phyloP scores from a whole-genome alignment of 1,284 basidiomycete genomes.

The Rhodotorula sp. region DNA sequence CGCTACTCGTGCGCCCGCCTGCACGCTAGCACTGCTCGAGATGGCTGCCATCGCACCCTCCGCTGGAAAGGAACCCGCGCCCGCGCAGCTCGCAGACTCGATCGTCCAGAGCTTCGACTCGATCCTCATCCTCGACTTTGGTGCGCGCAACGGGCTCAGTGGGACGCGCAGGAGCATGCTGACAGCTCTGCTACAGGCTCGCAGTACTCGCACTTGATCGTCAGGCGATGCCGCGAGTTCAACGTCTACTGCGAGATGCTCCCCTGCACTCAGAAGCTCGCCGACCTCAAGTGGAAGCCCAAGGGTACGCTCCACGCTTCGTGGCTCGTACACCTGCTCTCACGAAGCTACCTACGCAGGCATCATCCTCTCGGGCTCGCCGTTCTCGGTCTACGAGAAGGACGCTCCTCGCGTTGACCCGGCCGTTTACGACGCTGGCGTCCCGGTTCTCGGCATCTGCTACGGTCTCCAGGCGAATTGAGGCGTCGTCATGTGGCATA shows the following conservation, averaged over 20 bases:
- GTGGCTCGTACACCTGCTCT: background rate
- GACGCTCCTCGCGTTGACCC: constrained; percentile 94
- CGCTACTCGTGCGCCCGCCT: background rate
- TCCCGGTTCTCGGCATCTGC: constrained; percentile 95
- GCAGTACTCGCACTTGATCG: constrained; percentile 97
- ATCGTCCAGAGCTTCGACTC: constrained; percentile 48
- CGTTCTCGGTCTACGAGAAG: constrained; percentile 94
- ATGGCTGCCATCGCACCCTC: constrained; percentile 6
- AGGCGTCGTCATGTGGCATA: background rate
- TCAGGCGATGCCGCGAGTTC: constrained; percentile 94
- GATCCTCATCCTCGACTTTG: constrained; percentile 95
- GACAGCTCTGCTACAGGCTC: constrained; percentile 8
- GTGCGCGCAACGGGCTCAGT: constrained; percentile 52
- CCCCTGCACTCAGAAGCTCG: constrained; percentile 91
- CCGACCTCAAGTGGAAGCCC: constrained; percentile 87
- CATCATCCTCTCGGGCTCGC: constrained; percentile 96
- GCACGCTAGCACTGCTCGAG: background rate
- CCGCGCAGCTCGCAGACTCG: constrained; percentile 29
- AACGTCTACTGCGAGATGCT: constrained; percentile 98
- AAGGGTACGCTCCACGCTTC: constrained; percentile 64
- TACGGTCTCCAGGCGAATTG: constrained; percentile 85
- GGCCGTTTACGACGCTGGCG: constrained; percentile 78
- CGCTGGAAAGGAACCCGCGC: background rate
- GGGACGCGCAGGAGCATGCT: constrained; percentile 6
- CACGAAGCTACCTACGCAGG: constrained; percentile 55